Evolutionary conservation across 2,329 filamentous ascomycete genomes (phyloP).

Genomic region (Talaromyces verruculosus): DNA sequence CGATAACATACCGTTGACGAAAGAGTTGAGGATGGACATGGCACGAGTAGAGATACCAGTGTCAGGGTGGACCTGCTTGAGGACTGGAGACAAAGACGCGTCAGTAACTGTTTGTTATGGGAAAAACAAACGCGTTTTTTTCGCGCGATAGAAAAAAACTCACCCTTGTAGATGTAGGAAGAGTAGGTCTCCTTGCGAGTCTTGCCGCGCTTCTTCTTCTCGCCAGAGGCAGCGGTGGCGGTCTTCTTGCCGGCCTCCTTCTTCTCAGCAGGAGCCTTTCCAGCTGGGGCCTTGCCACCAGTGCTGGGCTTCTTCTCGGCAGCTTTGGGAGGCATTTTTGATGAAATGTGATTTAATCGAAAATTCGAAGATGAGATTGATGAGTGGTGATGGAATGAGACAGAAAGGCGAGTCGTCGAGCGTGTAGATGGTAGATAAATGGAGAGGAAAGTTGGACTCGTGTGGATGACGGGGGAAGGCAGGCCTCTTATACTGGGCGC

Average conservation of each 20-base stretch:
- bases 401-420: slow-evolving; percentile 3
- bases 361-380: slow-evolving; percentile 34
- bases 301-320: slow-evolving; percentile 96
- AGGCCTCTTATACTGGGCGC: slow-evolving; percentile 48
- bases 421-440: slow-evolving; percentile 27
- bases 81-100: slow-evolving; percentile 61
- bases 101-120: slow-evolving; percentile 31
- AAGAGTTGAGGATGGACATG: slow-evolving; percentile 99
- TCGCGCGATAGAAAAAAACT: background rate
- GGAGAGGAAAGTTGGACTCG: slow-evolving; percentile 19
- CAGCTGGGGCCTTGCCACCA: slow-evolving; percentile 85
- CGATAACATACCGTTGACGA: slow-evolving; percentile 81
- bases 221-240: slow-evolving; percentile 74
- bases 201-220: slow-evolving; percentile 99
- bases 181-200: slow-evolving; percentile 99
- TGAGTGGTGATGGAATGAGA: slow-evolving; percentile 25
- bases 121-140: background rate
- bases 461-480: slow-evolving; percentile 34
- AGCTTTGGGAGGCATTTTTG: slow-evolving; percentile 93
- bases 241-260: slow-evolving; percentile 99
- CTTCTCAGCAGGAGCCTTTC: slow-evolving; percentile 87
- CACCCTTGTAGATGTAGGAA: slow-evolving; percentile 99
- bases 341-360: slow-evolving; percentile 26
- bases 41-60: slow-evolving; percentile 99
- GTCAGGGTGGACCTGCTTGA: slow-evolving; percentile 99